Evolutionary conservation across 768 basidiomycete species (phyloP), one percentile per base, ranked within the genome.

Genomic region (Sarcodon sp.): DNA sequence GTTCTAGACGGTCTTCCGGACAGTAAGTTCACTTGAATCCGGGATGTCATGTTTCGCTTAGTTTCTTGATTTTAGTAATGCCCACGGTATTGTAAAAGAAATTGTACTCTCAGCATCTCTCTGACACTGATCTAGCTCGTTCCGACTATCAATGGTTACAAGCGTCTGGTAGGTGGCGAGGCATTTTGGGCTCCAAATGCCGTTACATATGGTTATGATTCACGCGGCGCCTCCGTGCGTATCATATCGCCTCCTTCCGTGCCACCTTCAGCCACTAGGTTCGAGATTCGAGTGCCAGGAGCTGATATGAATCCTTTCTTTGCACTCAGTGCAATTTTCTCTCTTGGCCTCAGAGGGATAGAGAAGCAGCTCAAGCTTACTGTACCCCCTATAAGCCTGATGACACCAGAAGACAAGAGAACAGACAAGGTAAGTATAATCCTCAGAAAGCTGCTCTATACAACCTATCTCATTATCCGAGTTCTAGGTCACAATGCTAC

Each of bases 301-400:
- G 96, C 96, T 35, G 96, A 99, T 59, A 89, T 97, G 77, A 92
- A 93, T 65, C 87, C 91, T 1, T 87, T 92, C 65, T 89, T 85
- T 53, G 79, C 91, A 0, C 66, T 98, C 39, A 81, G 86, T 44
- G 83, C 94, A 3, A 84, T 97, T 52, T 90, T 97, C 62, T 71
- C 78, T 15, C 69, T 94, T 31, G 96, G 96, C 7, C 59, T 96
- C 27, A 74, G 90, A 50, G 96, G 96, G 2, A 90, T 99, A 48
- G 75, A 80, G 64, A 83, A 81, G 66, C 76, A 84, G 61, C 62
- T 86, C 51, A 52, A 69, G 10, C 64, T 98, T 38, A 72, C 79
- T 0, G 75, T 72, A 21, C 80, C 83, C 2, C 92, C 96, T 1
- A 76, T 93, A 47, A 69, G 69, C 44, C 68, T 76, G 49, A 64